Evolutionary conservation across 441 rosid genomes (phyloP).

Genomic region (Erodium texanum): DNA sequence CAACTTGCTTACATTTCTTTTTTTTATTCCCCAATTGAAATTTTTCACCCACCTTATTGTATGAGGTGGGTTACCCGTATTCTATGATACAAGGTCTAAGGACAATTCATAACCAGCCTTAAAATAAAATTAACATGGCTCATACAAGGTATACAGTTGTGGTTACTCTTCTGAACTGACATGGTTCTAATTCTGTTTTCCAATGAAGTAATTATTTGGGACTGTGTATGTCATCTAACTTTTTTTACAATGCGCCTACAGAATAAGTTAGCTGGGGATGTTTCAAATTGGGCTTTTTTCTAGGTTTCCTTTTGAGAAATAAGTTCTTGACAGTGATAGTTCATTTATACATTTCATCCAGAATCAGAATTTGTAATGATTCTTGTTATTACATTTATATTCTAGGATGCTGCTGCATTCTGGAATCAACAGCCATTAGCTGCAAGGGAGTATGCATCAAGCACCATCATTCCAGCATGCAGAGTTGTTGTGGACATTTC

Average conservation of each 20-base stretch:
- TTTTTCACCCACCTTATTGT: not conserved
- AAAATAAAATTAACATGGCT: not conserved
- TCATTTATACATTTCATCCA: not conserved
- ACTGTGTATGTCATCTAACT: not conserved
- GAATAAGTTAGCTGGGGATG: not conserved
- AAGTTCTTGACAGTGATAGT: not conserved
- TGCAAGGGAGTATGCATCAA: conserved; percentile 66
- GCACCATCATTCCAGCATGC: conserved; percentile 83
- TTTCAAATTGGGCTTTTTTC: not conserved
- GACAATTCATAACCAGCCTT: not conserved
- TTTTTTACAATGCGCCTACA: not conserved
- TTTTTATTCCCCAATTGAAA: not conserved
- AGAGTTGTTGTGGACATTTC: conserved; percentile 60
- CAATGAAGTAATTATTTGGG: not conserved
- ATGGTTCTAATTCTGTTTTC: not conserved
- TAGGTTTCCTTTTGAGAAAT: not conserved
- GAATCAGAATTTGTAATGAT: not conserved
- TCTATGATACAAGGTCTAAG: not conserved
- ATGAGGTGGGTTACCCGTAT: not conserved
- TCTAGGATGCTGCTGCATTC: conserved; percentile 76
- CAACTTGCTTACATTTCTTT: not conserved
- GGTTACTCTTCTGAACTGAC: not conserved
- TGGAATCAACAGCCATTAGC: conserved; percentile 86
- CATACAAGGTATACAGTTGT: not conserved
- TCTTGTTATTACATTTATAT: not conserved